Conservation (phyloP, 331 rosid species). For the Malus hybrid region DNA sequence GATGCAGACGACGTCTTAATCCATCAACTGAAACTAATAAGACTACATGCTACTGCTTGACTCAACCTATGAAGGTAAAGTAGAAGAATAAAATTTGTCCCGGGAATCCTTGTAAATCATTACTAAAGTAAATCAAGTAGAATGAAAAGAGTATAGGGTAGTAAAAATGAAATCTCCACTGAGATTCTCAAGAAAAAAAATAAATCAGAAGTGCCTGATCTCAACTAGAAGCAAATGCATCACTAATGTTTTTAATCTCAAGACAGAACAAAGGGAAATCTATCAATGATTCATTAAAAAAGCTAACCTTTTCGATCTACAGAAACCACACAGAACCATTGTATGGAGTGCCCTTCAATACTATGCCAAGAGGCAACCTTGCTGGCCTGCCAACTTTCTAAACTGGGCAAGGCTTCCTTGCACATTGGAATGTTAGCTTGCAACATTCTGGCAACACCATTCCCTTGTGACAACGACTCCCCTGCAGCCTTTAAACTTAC, state of each 20-base stretch:
- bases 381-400: constrained; percentile 82
- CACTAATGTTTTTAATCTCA: neutral
- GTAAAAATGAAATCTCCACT: too few relatives aligned
- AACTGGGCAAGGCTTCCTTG: constrained; percentile 83
- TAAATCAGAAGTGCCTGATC: too few relatives aligned
- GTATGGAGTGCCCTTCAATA: constrained; percentile 81
- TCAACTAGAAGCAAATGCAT: neutral
- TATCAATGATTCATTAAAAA: neutral
- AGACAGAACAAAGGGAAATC: neutral
- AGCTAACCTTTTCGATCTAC: constrained; percentile 79
- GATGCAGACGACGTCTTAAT: too few relatives aligned
- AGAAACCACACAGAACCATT: constrained; percentile 75
- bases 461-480: constrained; percentile 55
- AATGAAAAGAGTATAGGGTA: neutral
- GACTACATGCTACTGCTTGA: too few relatives aligned
- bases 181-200: too few relatives aligned
- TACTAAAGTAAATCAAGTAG: neutral
- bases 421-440: constrained; percentile 63
- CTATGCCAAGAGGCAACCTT: constrained; percentile 91
- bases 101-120: neutral
- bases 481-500: constrained; percentile 51
- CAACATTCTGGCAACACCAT: constrained; percentile 49
- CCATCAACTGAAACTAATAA: too few relatives aligned
- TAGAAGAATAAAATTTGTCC: neutral
- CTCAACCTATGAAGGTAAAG: too few relatives aligned